Percentiles rank a stretch among this genome's conserved stretches.
Evolutionary conservation across 192 early-diverging fungal species (phyloP).

Genomic region (Chytriomyces sp.): DNA sequence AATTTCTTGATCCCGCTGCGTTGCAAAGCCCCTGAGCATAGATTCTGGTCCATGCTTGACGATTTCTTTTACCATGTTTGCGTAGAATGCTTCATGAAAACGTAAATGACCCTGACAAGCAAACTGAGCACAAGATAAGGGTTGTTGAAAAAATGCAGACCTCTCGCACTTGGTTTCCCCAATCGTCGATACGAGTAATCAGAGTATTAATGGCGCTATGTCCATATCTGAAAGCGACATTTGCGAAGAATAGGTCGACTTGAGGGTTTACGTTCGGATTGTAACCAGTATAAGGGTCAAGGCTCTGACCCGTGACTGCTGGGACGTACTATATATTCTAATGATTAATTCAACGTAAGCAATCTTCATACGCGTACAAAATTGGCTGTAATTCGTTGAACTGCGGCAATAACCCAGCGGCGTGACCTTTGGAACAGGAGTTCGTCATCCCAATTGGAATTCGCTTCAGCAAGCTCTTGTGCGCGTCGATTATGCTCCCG

Average conservation of each 20-base stretch:
- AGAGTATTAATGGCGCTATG: conserved; percentile 32
- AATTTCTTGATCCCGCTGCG: conserved; percentile 27
- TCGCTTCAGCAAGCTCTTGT: conserved; percentile 11
- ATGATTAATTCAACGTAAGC: conserved; percentile 19
- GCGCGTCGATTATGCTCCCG: conserved; percentile 47
- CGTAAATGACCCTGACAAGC: conserved; percentile 20
- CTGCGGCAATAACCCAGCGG: conserved; percentile 46
- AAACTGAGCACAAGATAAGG: background rate
- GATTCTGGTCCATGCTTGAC: conserved; percentile 23
- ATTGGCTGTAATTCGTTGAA: conserved; percentile 43
- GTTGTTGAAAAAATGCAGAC: conserved; percentile 2
- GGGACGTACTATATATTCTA: conserved; percentile 38
- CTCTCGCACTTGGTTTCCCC: conserved; percentile 24
- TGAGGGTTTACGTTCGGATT: conserved; percentile 33
- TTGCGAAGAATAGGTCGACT: conserved; percentile 39
- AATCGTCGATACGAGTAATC: conserved; percentile 31
- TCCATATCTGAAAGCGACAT: conserved; percentile 45
- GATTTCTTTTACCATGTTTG: conserved; percentile 12
- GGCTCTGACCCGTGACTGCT: conserved; percentile 24
- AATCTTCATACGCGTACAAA: background rate
- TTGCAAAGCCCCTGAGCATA: conserved; percentile 29
- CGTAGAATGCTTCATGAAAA: conserved; percentile 24
- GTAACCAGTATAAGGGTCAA: conserved; percentile 40
- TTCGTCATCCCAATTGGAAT: conserved; percentile 37
- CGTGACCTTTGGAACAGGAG: conserved; percentile 38